phyloP scores from a whole-genome alignment of 371 early-diverging fungal species.

The Mortierella sp. region DNA sequence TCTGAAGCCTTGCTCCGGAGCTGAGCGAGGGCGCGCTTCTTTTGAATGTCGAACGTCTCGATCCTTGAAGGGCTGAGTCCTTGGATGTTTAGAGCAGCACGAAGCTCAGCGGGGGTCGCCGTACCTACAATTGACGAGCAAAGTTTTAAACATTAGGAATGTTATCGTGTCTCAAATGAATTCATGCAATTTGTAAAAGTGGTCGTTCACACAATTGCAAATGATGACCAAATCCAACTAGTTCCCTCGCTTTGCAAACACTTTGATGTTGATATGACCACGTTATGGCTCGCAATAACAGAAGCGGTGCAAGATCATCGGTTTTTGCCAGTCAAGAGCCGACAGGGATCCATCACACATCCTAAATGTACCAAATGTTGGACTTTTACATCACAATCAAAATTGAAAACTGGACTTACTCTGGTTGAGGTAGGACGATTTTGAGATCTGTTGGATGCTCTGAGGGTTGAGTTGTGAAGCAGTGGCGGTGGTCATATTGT shows the following conservation, averaged over 20 bases:
- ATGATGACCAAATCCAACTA: no score
- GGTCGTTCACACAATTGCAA: no score
- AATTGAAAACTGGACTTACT: constrained; percentile 28
- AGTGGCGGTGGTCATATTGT: constrained; percentile 47
- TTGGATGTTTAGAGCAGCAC: constrained; percentile 66
- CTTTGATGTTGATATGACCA: no score
- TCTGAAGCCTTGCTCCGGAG: constrained; percentile 72
- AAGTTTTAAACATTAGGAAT: background rate
- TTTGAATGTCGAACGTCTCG: constrained; percentile 79
- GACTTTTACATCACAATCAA: no score
- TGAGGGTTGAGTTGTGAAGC: constrained; percentile 17
- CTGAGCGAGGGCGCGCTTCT: constrained; percentile 76
- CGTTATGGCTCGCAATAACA: no score
- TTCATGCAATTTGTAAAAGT: background rate
- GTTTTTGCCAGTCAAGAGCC: no score
- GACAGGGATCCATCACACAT: no score
- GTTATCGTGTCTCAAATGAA: background rate
- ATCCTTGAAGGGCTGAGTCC: constrained; percentile 81
- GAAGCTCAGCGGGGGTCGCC: constrained; percentile 61
- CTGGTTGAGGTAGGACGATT: constrained; percentile 55
- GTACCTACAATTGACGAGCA: constrained; percentile 58
- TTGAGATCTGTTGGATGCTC: constrained; percentile 43
- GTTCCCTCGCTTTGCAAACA: no score
- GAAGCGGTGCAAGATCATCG: no score
- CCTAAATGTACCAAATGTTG: no score